Percentiles rank a stretch among this genome's conserved stretches.
These are phyloP conservation scores for Eremomyces bilateralis DNA, from an alignment of 495 filamentous ascomycete species.

Conservation along the genomic window DNA sequence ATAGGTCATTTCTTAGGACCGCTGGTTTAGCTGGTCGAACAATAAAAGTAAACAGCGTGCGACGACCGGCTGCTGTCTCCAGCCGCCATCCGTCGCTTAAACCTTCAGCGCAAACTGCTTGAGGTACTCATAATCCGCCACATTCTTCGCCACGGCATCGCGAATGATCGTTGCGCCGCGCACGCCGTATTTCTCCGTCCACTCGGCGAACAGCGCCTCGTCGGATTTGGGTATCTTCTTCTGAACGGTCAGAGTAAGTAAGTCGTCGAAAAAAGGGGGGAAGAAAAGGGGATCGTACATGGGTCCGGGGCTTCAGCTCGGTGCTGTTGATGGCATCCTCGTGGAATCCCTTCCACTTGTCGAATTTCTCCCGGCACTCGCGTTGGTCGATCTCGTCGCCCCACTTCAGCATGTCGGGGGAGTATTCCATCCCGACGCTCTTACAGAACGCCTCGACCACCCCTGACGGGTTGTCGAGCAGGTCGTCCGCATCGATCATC, in stretches of 20 bases:
- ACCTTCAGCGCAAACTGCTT: constrained; percentile 68
- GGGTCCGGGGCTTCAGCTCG: constrained; percentile 42
- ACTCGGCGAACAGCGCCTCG: constrained; percentile 55
- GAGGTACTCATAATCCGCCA: constrained; percentile 75
- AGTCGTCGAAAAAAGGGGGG: not conserved
- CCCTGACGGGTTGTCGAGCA: constrained; percentile 58
- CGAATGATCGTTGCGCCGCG: constrained; percentile 55
- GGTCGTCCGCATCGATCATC: constrained; percentile 85
- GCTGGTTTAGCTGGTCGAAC: no score
- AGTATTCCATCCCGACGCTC: constrained; percentile 51
- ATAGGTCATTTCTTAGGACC: no score
- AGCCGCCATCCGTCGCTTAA: constrained; percentile 4
- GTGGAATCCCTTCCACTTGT: constrained; percentile 94
- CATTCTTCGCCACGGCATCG: constrained; percentile 53
- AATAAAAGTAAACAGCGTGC: no score
- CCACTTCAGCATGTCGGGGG: constrained; percentile 60
- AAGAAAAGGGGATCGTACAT: constrained; percentile 35
- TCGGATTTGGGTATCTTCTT: constrained; percentile 36
- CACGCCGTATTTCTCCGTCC: constrained; percentile 62
- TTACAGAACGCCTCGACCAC: constrained; percentile 60
- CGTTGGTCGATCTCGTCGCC: constrained; percentile 44
- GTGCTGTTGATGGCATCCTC: constrained; percentile 74
- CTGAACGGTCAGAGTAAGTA: constrained; percentile 13
- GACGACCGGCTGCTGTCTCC: no score
- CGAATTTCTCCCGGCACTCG: constrained; percentile 46